A percentile compares a stretch with the other conserved stretches of the same genome.
phyloP scores from a whole-genome alignment of 2,329 filamentous ascomycete species.

The Aspergillus aculeatinus region DNA sequence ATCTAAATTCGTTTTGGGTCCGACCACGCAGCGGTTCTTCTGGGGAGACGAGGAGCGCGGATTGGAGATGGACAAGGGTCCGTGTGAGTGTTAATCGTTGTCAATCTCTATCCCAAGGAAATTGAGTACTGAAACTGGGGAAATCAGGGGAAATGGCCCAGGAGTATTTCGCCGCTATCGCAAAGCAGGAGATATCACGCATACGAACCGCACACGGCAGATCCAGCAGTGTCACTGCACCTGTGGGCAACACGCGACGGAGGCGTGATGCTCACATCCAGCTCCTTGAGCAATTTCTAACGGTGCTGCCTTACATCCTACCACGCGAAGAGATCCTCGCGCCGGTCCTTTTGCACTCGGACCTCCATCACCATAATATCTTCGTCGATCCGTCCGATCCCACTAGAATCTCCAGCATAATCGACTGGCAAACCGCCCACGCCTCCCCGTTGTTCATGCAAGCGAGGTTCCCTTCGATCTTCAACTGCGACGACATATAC shows the following conservation, averaged over 20 bases:
- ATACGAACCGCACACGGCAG: conserved; percentile 9
- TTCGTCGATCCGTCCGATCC: conserved; percentile 29
- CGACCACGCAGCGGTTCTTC: conserved; percentile 16
- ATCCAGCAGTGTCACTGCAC: neutral
- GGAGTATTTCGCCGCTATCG: conserved; percentile 20
- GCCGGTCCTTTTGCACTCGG: conserved; percentile 21
- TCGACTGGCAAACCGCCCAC: conserved; percentile 28
- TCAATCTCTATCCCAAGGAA: neutral
- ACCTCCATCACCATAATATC: conserved; percentile 36
- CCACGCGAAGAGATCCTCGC: conserved; percentile 10
- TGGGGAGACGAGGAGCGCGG: conserved; percentile 13
- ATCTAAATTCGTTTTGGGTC: conserved; percentile 20
- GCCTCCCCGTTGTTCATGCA: conserved; percentile 29
- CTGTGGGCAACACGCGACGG: neutral
- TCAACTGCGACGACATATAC: conserved; percentile 26
- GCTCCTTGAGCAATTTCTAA: conserved; percentile 22
- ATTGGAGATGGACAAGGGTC: conserved; percentile 16
- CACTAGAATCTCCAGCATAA: conserved; percentile 25
- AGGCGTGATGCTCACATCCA: conserved; percentile 16
- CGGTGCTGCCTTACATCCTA: conserved; percentile 21
- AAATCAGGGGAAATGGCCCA: conserved; percentile 17
- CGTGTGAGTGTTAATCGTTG: conserved; percentile 12
- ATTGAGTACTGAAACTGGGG: conserved; percentile 3
- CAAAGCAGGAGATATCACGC: conserved; percentile 19
- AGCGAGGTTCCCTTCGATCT: conserved; percentile 24